Base-by-base conservation (phyloP, 1,284 basidiomycete genomes). In the Athelia psychrophila region DNA sequence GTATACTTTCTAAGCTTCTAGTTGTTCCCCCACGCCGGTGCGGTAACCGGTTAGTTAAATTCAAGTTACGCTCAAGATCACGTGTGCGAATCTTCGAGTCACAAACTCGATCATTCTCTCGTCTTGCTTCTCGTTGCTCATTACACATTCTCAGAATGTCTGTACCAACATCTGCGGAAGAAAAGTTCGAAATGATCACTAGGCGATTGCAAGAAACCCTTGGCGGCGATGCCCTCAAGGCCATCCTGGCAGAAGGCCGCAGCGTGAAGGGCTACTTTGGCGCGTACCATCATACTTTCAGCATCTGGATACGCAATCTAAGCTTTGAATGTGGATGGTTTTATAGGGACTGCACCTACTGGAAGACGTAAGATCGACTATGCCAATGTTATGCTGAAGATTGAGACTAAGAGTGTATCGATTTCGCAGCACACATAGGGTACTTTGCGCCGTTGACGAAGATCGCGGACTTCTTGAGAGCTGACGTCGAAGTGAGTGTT, bases 401-500 rank as follows among this genome's bases (percentile, higher is more conserved):
- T 23, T 48, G 49, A 40, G 22, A 18, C 15, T 51, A 45, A 51
- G n/a, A 19, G 20, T 47, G 49, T 27, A 54, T 13, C 48, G 10
- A 16, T 55, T 51, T 27, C 54, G 50, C 61, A 97, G 94, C 95
- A 20, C 96, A 99, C 64, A 89, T 99, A 55, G 97, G 93, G 12
- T 99, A 99, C 78, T 95, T 98, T 67, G 96, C 97, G 0, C 87
- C 97, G 3, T 75, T 99, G 53, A 88, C 86, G 47, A 99, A 99
- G 77, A 94, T 98, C 52, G 95, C 95, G 33, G 97, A 99, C 76
- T 99, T 99, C 70, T 73, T 99, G 50, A 82, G 85, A 40, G 96
- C 95, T 1, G 96, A 88, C 25, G 94, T 96, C 12, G 86, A 87
- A 69, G 86, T 87, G 54, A 49, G 67, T 66, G 19, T 6, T 19